Evolutionary conservation across 805 yeast genomes (phyloP), one percentile per base, ranked within the genome.

Genomic region (Lipomyces yamadae): DNA sequence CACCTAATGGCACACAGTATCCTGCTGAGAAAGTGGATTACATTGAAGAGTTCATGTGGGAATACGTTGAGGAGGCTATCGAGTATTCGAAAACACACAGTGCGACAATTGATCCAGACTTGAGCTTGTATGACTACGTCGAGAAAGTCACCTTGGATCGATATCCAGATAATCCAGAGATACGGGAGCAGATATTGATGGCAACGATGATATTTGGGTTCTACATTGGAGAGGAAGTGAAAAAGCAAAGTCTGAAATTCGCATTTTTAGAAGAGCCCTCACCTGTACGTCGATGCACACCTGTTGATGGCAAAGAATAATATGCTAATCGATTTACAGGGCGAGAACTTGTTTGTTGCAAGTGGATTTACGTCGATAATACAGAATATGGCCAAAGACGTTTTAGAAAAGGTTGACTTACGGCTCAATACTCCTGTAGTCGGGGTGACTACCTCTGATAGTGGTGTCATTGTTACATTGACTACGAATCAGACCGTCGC

Each of bases 11-110:
- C 6, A 58, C 11, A 11, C 32, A 39, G 37, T 39, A 66, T 15
- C 24, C 56, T 3, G 45, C 35, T 2, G 56, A 29, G 24, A 45
- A 64, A 24, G 35, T 42, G 6, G 59, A 45, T 2, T 48, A 63
- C 35, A 42, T 69, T 37, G 66, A 63, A 29, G 63, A 58, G 13
- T 24, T 34, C 18, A 64, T 67, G 68, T 70, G 72, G 72, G 58
- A 59, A 11, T 66, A 67, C 39, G 66, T 70, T 37, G 74, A 72
- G 37, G 58, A 61, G 2, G 74, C 74, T 15, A 72, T 72, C 13
- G 60, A 60, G 18, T 72, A 70, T 55, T 72, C 74, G n/a, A 30
- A 61, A 29, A 53, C 33, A 57, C 45, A 63, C 37, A 7, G 13
- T 7, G 68, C 30, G 10, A 35, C 48, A n/a, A 72, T 72, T 13